Evolutionary conservation across 2,329 filamentous ascomycete genomes (phyloP), one percentile per base, ranked within the genome.

Genomic region (Mycosphaerelloides madeirae): DNA sequence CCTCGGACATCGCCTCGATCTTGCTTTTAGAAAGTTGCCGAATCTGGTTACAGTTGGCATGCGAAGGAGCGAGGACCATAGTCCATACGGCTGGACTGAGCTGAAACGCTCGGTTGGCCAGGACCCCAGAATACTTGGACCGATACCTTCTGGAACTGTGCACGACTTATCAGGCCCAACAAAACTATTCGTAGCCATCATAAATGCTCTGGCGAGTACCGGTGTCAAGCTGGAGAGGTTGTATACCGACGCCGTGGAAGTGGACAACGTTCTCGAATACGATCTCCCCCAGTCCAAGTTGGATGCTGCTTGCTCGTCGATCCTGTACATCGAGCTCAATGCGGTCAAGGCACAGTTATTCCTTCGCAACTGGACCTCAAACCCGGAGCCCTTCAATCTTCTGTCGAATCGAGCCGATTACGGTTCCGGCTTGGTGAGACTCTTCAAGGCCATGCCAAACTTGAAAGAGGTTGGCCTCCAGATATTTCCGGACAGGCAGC

Each of bases 241-340:
- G 4, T 64, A 64, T 37, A 64, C 60, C 8, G 60, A 64, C 40
- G 60, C 56, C 1, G 54, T 64, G 16, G 56, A 64, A 37, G 45
- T 63, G 6, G 61, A 63, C 43, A 53, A 58, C 25, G 53, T 63
- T 14, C 31, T 31, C 13, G 22, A 48, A 1, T 33, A 43, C 2
- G n/a, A 31, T 1, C 44, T 62, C 3, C 36, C 52, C 8, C 44
- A 55, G 36, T 22, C 46, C 2, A 43, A 42, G 6, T 40, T 61
- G 3, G 15, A 52, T 14, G 41, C 37, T 31, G 58, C 59, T 2
- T 60, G 53, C 44, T 33, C 33, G 3, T 52, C 51, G 12, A 41
- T 63, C 7, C 43, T 57, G 22, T 63, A 63, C 29, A 43, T 63
- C 18, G 60, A 63, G 33, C 31, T 61, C 43, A 62, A 63, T 32